Evolutionary conservation across 139 green algal species (phyloP).

Genomic region (Volvox africanus): DNA sequence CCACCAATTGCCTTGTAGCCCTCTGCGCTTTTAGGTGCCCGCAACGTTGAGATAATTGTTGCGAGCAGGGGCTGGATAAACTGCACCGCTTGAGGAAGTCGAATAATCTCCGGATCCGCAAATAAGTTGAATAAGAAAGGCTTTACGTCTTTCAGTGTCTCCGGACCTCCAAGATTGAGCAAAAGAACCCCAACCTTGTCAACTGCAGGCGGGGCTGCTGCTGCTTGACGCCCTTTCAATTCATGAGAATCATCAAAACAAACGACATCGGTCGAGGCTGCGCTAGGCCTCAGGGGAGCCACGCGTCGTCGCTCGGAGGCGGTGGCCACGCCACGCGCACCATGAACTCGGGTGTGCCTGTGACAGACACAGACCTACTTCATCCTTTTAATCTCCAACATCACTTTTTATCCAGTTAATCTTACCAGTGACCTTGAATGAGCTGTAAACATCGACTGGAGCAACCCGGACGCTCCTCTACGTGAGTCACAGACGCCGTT

Average conservation of each 20-base stretch:
- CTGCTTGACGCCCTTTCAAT: not conserved
- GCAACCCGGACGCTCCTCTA: conserved; percentile 25
- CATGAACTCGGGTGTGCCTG: not conserved
- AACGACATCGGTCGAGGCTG: conserved; percentile 24
- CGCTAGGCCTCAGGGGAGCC: not conserved
- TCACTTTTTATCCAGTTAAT: not conserved
- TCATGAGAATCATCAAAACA: conserved; percentile 20
- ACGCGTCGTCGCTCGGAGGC: conserved; percentile 8
- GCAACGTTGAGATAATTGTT: conserved; percentile 83
- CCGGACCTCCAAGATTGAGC: conserved; percentile 97
- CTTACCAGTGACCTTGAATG: conserved; percentile 8
- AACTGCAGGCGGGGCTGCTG: conserved; percentile 21
- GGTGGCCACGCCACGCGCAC: conserved; percentile 13
- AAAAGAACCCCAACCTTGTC: conserved; percentile 94
- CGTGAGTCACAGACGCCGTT: not conserved
- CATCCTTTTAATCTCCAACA: not conserved
- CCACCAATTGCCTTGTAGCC: conserved; percentile 97
- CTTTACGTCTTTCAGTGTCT: conserved; percentile 96
- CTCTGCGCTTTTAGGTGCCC: conserved; percentile 91
- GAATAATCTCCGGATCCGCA: conserved; percentile 97
- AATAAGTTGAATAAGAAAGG: conserved; percentile 99
- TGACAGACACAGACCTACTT: not conserved
- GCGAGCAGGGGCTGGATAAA: conserved; percentile 93
- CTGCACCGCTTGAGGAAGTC: conserved; percentile 63
- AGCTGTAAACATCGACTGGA: conserved; percentile 6